Base-by-base conservation (phyloP, 176 grass and related monocot species). In the Ampelocalamus luodianensis region DNA sequence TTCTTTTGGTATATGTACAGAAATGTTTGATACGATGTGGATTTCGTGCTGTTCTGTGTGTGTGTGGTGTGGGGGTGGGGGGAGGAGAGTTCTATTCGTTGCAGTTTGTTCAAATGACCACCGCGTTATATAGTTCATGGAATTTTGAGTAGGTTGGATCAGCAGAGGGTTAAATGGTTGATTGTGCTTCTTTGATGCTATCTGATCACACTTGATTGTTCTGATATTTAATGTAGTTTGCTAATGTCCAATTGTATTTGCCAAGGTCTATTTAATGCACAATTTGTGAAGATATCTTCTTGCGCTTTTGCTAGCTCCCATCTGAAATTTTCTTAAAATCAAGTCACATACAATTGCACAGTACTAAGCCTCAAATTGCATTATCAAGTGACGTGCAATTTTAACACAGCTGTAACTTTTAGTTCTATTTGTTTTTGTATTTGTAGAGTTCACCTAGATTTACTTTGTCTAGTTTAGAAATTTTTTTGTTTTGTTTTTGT, bases 211-310 rank as follows among this genome's bases (percentile, higher is more conserved):
- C 6, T 2, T 8, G 34, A 59, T 40, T 23, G 38, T 76, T 76
- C 5, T 40, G 20, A 29, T 76, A 5, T 74, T 53, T 74, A 12
- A 34, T 74, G 8, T 53, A 16, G 22, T 48, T 46, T 72, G 20
- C 55, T 22, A 10, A 59, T 59, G 6, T n/a, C 55, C 20, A 23
- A 59, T 59, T n/a, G 18, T 22, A 59, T 59, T n/a, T n/a, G 22
- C 8, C 55, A 59, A 20, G 4, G 17, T 55, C 18, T 23, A 56
- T 55, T 8, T 37, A 76, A 6, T 15, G 11, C n/a, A 58, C 20
- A 58, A 27, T 44, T 77, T 77, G 37, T 58, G 56, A 5, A 76
- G 39, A 62, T 45, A 17, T 63, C 2, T 63, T 78, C 58, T 79
- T 66, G 6, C n/a, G n/a, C n/a, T n/a, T n/a, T n/a, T n/a, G n/a